A percentile compares a stretch with the other conserved stretches of the same genome.
Evolutionary conservation across 75 land plant genomes (phyloP).

Genomic region (Ceratopteris richardii): DNA sequence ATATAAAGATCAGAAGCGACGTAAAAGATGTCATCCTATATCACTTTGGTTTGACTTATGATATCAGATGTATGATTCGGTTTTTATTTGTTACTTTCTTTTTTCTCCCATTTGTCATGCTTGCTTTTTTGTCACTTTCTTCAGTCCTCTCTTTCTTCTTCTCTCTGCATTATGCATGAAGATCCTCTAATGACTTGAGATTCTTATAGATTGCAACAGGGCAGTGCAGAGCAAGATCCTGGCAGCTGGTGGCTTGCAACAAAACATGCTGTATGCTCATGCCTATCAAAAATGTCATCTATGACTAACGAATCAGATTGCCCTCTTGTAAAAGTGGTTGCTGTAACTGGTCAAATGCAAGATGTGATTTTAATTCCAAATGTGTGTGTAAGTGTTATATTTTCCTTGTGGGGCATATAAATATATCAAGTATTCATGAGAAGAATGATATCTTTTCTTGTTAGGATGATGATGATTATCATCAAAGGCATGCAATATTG

Average conservation of each 20-base stretch:
- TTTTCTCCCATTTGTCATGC: too few relatives aligned
- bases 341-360: slow-evolving; percentile 52
- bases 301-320: slow-evolving; percentile 4
- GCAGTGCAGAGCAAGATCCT: slow-evolving; percentile 35
- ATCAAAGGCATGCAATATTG: slow-evolving; percentile 25
- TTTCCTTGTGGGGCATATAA: not conserved
- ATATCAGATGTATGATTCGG: too few relatives aligned
- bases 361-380: slow-evolving; percentile 35
- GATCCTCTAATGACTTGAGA: too few relatives aligned
- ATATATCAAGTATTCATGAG: not conserved
- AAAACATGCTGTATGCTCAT: slow-evolving; percentile 19
- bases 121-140: too few relatives aligned
- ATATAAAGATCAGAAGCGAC: too few relatives aligned
- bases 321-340: slow-evolving; percentile 16
- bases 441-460: not conserved
- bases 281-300: not conserved
- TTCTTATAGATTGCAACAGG: slow-evolving; percentile 31
- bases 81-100: too few relatives aligned
- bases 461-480: slow-evolving; percentile 5
- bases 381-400: slow-evolving; percentile 5
- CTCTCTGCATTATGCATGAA: too few relatives aligned
- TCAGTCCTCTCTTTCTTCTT: too few relatives aligned
- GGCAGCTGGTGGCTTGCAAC: slow-evolving; percentile 43
- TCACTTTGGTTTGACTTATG: too few relatives aligned
- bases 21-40: too few relatives aligned